Percentiles rank a stretch among this genome's conserved stretches.
These are phyloP conservation scores for Nakazawaea ambrosiae DNA, from an alignment of 805 yeast genomes.

Conservation along the genomic window DNA sequence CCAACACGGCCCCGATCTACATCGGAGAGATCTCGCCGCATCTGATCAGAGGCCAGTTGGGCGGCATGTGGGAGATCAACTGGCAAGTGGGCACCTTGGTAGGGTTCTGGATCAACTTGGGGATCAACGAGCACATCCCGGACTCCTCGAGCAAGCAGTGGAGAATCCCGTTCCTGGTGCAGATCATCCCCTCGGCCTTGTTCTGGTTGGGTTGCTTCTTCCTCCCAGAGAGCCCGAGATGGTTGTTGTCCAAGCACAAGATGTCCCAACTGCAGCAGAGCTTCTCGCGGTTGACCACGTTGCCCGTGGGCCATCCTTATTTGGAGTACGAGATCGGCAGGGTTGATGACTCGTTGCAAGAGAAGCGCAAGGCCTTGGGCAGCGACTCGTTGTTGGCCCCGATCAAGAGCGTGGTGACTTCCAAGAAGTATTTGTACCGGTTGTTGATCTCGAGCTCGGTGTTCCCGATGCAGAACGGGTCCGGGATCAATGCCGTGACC, in stretches of 20 bases:
- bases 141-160: slow-evolving; percentile 30
- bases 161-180: slow-evolving; percentile 41
- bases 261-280: slow-evolving; percentile 26
- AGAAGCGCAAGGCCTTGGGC: slow-evolving; percentile 25
- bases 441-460: slow-evolving; percentile 30
- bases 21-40: slow-evolving; percentile 39
- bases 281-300: slow-evolving; percentile 30
- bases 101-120: slow-evolving; percentile 45
- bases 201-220: slow-evolving; percentile 32
- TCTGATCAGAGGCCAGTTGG: slow-evolving; percentile 36
- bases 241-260: slow-evolving; percentile 29
- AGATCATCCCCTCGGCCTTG: slow-evolving; percentile 31
- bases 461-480: slow-evolving; percentile 37
- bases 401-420: slow-evolving; percentile 22
- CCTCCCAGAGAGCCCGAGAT: slow-evolving; percentile 41
- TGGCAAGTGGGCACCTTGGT: slow-evolving; percentile 43
- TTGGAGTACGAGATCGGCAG: slow-evolving; percentile 30
- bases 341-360: slow-evolving; percentile 20
- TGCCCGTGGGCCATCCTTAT: slow-evolving; percentile 31
- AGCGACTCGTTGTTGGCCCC: slow-evolving; percentile 33
- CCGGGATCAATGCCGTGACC: slow-evolving; percentile 43
- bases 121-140: slow-evolving; percentile 28
- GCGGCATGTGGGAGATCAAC: slow-evolving; percentile 40
- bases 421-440: slow-evolving; percentile 26
- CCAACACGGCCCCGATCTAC: slow-evolving; percentile 42